Base-by-base conservation (phyloP, 768 basidiomycete species). In the Leccinum longicurvipes region DNA sequence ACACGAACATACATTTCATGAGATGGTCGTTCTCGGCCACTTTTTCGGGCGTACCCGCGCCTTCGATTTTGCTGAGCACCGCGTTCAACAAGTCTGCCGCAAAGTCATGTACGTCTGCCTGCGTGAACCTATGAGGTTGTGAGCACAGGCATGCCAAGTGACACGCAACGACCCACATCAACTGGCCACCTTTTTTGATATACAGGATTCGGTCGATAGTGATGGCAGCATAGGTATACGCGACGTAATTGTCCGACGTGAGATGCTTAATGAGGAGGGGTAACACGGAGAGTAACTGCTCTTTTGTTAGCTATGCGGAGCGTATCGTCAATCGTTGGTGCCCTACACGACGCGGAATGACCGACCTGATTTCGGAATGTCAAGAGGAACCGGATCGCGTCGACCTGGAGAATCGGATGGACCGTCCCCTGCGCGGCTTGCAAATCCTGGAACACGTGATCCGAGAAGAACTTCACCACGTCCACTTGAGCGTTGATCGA, bases 21-120 rank as follows among this genome's bases (percentile, higher is more conserved):
- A 98, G 75, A 70, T 97, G 90, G 71, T 98, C 96, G 63, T 99
- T 99, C 69, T 98, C 95, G 0, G 96, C 93, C 29, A 96, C 83
- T 74, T 96, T 95, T 69, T 97, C 91, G 0, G 97, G 85, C 4
- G 89, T 89, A 3, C 79, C 80, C 6, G 85, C 89, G 41, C 76
- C 73, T 69, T 94, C 92, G 44, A 97, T 89, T 70, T 89, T 93
- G 39, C 73, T 71, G 60, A 99, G 77, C 5, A 98, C 76, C 4
- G 85, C 86, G 56, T 82, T 74, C 24, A 93, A 72, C 56, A 97
- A 78, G 45, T 81, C 78, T 15, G 82, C 76, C n/a, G 93, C 91
- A 59, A 89, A 82, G 11, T 90, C 89, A 47, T 86, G 87, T 27
- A 98, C 83, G 67, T 98, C 96, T 27, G 83, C 85, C 68, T 92